phyloP scores from a whole-genome alignment of 2,329 filamentous ascomycete genomes.

The Dactylellina leptospora region DNA sequence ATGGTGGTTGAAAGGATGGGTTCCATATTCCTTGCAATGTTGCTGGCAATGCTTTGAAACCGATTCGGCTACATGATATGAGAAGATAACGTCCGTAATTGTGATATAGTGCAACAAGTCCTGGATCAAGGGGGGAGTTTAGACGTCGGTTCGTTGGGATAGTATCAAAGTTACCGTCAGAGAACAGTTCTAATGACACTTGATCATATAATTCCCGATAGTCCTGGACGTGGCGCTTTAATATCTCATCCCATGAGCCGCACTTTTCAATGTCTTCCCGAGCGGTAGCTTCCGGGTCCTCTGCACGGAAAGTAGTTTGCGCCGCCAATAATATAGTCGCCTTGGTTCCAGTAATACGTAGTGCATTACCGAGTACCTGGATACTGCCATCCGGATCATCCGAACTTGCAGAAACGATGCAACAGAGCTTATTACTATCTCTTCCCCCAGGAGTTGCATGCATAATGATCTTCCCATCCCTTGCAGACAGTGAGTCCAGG shows the following conservation, averaged over 20 bases:
- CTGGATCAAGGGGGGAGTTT: constrained; percentile 49
- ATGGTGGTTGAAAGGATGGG: constrained; percentile 61
- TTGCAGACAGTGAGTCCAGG: constrained; percentile 59
- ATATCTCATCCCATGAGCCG: constrained; percentile 53
- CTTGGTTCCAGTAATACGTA: constrained; percentile 60
- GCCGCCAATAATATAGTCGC: constrained; percentile 61
- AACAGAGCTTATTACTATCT: constrained; percentile 59
- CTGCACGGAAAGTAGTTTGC: constrained; percentile 61
- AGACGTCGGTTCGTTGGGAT: constrained; percentile 56
- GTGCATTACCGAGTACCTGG: constrained; percentile 59
- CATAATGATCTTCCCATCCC: constrained; percentile 59
- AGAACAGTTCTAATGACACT: constrained; percentile 58
- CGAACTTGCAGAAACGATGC: constrained; percentile 58
- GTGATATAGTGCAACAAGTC: constrained; percentile 59
- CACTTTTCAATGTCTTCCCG: constrained; percentile 55
- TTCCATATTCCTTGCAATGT: constrained; percentile 65
- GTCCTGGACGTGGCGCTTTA: constrained; percentile 58
- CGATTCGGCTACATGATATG: constrained; percentile 59
- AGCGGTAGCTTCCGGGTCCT: constrained; percentile 57
- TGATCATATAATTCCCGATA: constrained; percentile 59
- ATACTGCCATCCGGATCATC: constrained; percentile 57
- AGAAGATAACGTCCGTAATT: constrained; percentile 62
- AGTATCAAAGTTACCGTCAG: constrained; percentile 38
- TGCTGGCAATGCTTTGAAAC: constrained; percentile 59
- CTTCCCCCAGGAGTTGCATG: constrained; percentile 60